Percentiles rank a stretch among this genome's conserved stretches.
Evolutionary conservation across 2,329 filamentous ascomycete species (phyloP).

Genomic region (Fusarium dlaminii): DNA sequence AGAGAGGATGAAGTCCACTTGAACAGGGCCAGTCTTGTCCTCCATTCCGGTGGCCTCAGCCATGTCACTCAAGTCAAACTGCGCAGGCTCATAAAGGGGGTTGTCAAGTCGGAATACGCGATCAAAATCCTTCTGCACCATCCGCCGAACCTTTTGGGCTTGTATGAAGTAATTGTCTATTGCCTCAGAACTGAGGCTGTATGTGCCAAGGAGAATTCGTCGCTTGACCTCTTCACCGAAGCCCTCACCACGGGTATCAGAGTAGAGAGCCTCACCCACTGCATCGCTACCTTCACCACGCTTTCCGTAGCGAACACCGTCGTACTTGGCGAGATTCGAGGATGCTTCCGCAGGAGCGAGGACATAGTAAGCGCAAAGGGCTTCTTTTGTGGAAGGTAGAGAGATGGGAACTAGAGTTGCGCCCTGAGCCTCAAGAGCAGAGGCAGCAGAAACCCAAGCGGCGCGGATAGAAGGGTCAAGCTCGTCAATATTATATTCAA

Average conservation of each 20-base stretch:
- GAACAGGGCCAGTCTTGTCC: constrained; percentile 65
- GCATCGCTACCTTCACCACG: constrained; percentile 63
- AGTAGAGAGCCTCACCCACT: constrained; percentile 74
- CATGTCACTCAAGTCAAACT: constrained; percentile 70
- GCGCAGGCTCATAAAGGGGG: constrained; percentile 66
- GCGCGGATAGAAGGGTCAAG: constrained; percentile 74
- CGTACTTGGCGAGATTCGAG: constrained; percentile 96
- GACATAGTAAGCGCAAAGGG: constrained; percentile 93
- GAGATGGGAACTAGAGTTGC: constrained; percentile 79
- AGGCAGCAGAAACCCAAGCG: constrained; percentile 74
- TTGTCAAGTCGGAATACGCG: constrained; percentile 76
- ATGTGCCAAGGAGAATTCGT: constrained; percentile 88
- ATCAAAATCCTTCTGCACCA: constrained; percentile 90
- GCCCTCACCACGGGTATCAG: constrained; percentile 74
- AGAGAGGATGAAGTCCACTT: constrained; percentile 86
- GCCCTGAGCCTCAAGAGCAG: constrained; percentile 68
- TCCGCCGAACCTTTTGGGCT: constrained; percentile 84
- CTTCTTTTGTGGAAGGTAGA: constrained; percentile 83
- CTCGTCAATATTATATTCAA: constrained; percentile 90
- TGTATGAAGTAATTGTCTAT: constrained; percentile 98
- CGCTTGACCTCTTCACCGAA: constrained; percentile 89
- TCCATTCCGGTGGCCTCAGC: constrained; percentile 61
- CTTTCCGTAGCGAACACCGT: constrained; percentile 90
- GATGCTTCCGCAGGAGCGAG: constrained; percentile 94
- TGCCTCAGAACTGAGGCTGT: constrained; percentile 87